A percentile compares a stretch with the other conserved stretches of the same genome.
Evolutionary conservation across 2,329 filamentous ascomycete species (phyloP).

Genomic region (Trichocomaceae sp.): DNA sequence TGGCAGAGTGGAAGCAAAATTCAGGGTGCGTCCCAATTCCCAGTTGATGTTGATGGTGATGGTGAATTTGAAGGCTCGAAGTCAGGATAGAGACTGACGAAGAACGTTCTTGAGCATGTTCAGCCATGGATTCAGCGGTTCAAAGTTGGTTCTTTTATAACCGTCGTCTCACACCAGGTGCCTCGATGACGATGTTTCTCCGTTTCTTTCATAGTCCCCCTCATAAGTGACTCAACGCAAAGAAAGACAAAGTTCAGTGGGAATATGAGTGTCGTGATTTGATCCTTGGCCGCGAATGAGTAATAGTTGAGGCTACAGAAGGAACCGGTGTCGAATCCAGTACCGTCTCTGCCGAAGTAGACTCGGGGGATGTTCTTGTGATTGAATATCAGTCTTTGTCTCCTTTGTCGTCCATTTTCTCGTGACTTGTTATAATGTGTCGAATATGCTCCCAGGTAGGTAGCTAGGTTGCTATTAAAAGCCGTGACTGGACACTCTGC

Average conservation of each 20-base stretch:
- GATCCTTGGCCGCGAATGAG: neutral
- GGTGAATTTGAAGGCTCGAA: neutral
- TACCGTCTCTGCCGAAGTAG: neutral
- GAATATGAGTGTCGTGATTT: neutral
- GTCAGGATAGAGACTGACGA: neutral
- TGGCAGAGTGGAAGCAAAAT: neutral
- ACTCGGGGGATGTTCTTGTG: too few relatives aligned
- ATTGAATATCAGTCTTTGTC: neutral
- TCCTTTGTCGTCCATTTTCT: neutral
- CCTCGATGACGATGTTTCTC: neutral
- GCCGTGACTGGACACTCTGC: neutral
- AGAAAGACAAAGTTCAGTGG: neutral
- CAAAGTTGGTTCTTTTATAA: neutral
- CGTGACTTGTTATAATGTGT: neutral
- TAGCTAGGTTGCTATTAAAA: neutral
- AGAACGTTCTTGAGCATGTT: neutral
- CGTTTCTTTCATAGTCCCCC: neutral
- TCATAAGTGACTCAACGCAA: neutral
- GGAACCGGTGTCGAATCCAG: neutral
- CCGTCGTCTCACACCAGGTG: neutral
- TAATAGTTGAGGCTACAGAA: neutral
- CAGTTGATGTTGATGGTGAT: neutral
- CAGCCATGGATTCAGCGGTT: neutral
- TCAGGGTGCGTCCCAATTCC: neutral
- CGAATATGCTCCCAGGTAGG: neutral